These are phyloP conservation scores for Penicillium psychrofluorescens DNA, from an alignment of 495 filamentous ascomycete genomes.

Conservation along the genomic window DNA sequence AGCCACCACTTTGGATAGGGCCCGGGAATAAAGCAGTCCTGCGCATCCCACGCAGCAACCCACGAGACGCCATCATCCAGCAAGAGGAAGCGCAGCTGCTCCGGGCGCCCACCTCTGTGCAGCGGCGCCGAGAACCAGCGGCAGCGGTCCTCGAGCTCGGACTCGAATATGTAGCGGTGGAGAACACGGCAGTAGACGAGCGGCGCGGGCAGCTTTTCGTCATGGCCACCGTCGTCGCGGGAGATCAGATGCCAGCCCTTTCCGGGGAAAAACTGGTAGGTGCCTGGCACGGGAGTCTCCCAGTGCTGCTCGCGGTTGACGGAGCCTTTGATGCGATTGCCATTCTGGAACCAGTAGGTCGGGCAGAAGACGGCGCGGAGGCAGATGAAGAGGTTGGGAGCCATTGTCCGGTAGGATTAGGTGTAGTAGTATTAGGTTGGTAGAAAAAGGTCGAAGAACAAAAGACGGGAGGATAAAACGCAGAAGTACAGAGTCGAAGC, in stretches of 20 bases:
- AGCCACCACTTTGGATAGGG: slow-evolving; percentile 40
- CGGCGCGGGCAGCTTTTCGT: slow-evolving; percentile 32
- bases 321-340: slow-evolving; percentile 29
- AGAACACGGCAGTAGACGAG: slow-evolving; percentile 42
- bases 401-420: slow-evolving; percentile 20
- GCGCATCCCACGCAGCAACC: slow-evolving; percentile 39
- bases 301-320: slow-evolving; percentile 37
- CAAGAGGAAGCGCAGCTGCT: slow-evolving; percentile 35
- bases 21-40: slow-evolving; percentile 36
- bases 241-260: slow-evolving; percentile 38
- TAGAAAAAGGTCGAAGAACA: slow-evolving; percentile 16
- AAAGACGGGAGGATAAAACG: too few relatives aligned
- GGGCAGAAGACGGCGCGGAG: slow-evolving; percentile 34
- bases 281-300: slow-evolving; percentile 38
- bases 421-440: slow-evolving; percentile 12
- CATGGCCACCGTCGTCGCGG: slow-evolving; percentile 27
- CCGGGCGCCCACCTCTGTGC: slow-evolving; percentile 26
- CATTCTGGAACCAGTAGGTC: slow-evolving; percentile 37
- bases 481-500: slow-evolving; percentile 10
- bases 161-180: slow-evolving; percentile 39
- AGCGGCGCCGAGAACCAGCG: slow-evolving; percentile 31
- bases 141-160: slow-evolving; percentile 36
- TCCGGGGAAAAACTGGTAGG: slow-evolving; percentile 37
- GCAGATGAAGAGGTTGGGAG: slow-evolving; percentile 41
- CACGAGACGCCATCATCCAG: slow-evolving; percentile 37